Evolutionary conservation across 1,284 basidiomycete genomes (phyloP), one percentile per base, ranked within the genome.

Genomic region (Lentinula novae-zelandiae): DNA sequence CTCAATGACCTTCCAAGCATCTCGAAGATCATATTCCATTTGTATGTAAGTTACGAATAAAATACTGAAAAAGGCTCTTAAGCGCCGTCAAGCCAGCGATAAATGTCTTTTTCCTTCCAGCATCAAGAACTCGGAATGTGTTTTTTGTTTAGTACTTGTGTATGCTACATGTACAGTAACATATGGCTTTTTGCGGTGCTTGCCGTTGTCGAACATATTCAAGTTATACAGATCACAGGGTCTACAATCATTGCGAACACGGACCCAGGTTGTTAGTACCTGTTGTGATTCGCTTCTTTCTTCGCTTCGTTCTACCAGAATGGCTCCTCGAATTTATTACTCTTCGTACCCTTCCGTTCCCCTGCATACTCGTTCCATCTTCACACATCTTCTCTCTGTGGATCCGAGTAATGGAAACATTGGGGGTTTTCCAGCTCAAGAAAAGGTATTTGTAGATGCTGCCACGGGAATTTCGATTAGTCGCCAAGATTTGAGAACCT

Each of bases 391-490:
- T 33, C 78, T 87, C 59, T 68, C 69, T 40, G 67, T 70, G 2
- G 60, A 67, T 1, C 38, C 62, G 67, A 12, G 71, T 76, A 2
- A 63, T 66, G 66, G 71, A 46, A 33, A 46, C 20, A 71, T 84
- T 34, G 82, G 81, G 22, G 72, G 73, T 13, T 82, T 75, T 65
- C 75, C 77, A 0, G 78, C 69, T 0, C 66, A 72, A 2, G 65
- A 73, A 1, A 78, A 80, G 5, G 89, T 88, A 0, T 90, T 86
- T 70, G 79, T 92, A 58, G 90, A 93, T 66, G 86, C 86, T 0
- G 71, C 74, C 1, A 81, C 87, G 0, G 87, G 83, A 0, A 73
- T 78, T 0, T 75, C 76, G 1, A 64, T 93, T 27, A 80, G 87
- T 0, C 82, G 90, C 13, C 81, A 67, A 0, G 77, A 83, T 33